Evolutionary conservation across 345 rosid genomes (phyloP).

Genomic region (Eucalyptus cloeziana): DNA sequence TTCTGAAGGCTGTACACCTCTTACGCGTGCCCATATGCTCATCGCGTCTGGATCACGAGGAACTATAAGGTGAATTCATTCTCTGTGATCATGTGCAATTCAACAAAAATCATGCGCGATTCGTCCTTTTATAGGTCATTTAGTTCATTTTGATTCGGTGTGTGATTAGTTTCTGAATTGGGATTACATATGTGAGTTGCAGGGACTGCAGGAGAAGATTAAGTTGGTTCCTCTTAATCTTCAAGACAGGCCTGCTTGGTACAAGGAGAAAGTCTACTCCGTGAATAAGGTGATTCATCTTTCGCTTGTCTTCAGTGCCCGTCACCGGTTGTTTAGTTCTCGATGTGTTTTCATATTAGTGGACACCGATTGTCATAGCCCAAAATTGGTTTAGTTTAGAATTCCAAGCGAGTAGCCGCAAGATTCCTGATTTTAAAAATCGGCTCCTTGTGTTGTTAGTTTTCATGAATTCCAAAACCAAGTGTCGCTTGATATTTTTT

Average conservation of each 20-base stretch:
- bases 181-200: neutral
- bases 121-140: neutral
- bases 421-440: neutral
- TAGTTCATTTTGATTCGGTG: neutral
- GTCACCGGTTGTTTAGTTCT: neutral
- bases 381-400: neutral
- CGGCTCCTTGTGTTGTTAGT: neutral
- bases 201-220: slow-evolving; percentile 80
- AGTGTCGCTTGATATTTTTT: neutral
- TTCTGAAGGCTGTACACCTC: slow-evolving; percentile 47
- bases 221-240: slow-evolving; percentile 70
- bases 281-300: slow-evolving; percentile 48
- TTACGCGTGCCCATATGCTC: slow-evolving; percentile 65
- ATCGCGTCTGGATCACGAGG: slow-evolving; percentile 21
- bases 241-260: slow-evolving; percentile 77
- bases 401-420: neutral
- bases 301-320: neutral
- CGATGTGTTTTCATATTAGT: neutral
- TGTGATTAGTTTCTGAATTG: neutral
- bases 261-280: slow-evolving; percentile 74
- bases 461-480: neutral
- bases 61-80: slow-evolving; percentile 28
- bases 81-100: neutral
- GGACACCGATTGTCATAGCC: neutral
- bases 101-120: neutral